Evolutionary conservation across 2,329 filamentous ascomycete species (phyloP).

Genomic region (Trichoderma atrobrunneum): DNA sequence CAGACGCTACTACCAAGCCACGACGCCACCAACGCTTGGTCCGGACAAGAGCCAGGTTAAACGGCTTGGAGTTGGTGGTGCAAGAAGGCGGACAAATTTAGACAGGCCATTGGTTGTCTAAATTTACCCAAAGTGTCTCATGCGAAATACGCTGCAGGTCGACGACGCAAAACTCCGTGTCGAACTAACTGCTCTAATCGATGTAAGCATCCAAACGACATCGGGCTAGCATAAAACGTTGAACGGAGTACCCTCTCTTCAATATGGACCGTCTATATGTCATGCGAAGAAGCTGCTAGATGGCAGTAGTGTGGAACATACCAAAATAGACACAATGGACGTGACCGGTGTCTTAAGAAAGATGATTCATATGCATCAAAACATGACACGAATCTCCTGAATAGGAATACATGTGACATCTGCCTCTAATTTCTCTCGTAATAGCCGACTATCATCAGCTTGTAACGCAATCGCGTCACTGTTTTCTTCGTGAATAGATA

Average conservation of each 20-base stretch:
- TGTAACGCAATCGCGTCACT: rapidly evolving
- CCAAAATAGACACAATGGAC: neutral
- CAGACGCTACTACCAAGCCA: neutral
- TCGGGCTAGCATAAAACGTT: neutral
- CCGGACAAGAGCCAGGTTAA: neutral
- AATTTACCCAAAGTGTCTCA: neutral
- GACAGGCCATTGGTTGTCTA: neutral
- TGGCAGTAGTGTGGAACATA: neutral
- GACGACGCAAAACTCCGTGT: neutral
- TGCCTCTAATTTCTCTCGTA: neutral
- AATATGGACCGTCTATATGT: neutral
- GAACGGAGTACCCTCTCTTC: neutral
- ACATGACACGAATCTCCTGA: neutral
- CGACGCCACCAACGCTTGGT: neutral
- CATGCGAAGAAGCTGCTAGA: neutral
- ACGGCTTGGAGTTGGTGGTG: neutral
- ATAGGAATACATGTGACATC: neutral
- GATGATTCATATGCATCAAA: neutral
- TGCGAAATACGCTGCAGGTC: neutral
- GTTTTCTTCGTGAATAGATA: neutral
- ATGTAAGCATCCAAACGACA: neutral
- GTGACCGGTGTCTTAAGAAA: neutral
- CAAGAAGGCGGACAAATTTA: neutral
- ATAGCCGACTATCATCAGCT: neutral
- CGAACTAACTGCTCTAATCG: neutral